Evolutionary conservation across 2,329 filamentous ascomycete genomes (phyloP), one percentile per base, ranked within the genome.

Genomic region (Pseudopithomyces chartarum): DNA sequence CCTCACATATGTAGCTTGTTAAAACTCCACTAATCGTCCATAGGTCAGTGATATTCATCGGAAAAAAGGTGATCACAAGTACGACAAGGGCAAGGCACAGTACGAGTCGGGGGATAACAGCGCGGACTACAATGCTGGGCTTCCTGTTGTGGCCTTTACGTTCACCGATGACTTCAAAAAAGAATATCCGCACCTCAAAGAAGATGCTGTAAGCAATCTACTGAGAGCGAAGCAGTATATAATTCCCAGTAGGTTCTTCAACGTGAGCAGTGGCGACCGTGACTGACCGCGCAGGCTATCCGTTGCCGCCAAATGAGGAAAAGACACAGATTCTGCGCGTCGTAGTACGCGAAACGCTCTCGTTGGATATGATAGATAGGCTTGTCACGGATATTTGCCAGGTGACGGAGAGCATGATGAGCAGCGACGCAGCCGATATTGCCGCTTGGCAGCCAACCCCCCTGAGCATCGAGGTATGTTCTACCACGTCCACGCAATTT

Each of bases 181-280:
- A 56, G 74, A 85, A 42, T 89, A 81, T 70, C 84, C 85, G 0
- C 84, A 87, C 62, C 78, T 90, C 57, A 85, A 87, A 73, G 88
- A 90, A 73, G 86, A 84, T 54, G 81, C 81, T 6, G 79, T 90
- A 13, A 86, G 83, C 52, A 84, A 87, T 17, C 74, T 90, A 39
- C 74, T 90, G 54, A 81, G 87, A 13, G 84, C 85, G 4, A 87
- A 87, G 67, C 86, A 89, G 73, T 90, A 89, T 78, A 90, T 90
- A 57, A 86, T 90, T 55, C 87, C 87, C 20, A 90, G 80, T 82
- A 74, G 68, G 78, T 70, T 11, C 20, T 23, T n/a, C 40, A 19
- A 1, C 19, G 7, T 15, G 5, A 20, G 34, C 13, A 34, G 17
- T 38, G 51, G 38, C 50, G 22, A 8, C 8, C 29, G 13, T 56